phyloP scores from a whole-genome alignment of 2,329 filamentous ascomycete genomes.

The Penicillium sp. region DNA sequence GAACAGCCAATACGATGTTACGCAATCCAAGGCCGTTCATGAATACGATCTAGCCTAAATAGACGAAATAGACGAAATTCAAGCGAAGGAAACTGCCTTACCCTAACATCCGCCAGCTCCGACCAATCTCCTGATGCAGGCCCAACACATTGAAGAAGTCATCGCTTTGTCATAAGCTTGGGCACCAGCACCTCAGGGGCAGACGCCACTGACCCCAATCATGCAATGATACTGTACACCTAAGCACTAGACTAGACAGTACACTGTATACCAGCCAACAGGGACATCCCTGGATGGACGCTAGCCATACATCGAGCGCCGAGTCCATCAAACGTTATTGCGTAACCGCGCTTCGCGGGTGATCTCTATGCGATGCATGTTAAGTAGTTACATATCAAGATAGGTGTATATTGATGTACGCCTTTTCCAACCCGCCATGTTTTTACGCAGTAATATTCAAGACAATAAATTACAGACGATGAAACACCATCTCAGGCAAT shows the following conservation, averaged over 20 bases:
- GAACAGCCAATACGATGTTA: not conserved
- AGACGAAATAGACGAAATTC: not conserved
- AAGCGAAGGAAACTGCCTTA: not conserved
- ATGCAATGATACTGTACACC: not conserved
- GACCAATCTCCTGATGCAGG: not conserved
- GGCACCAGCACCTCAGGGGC: not conserved
- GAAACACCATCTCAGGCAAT: slow-evolving; percentile 10
- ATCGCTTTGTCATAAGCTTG: not conserved
- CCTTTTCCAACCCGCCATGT: not conserved
- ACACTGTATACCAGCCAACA: not conserved
- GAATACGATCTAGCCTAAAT: not conserved
- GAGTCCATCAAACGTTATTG: slow-evolving; percentile 15
- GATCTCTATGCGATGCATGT: slow-evolving; percentile 12
- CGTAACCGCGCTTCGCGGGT: slow-evolving; percentile 25
- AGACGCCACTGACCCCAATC: not conserved
- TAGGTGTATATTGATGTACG: too few species aligned
- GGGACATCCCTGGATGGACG: not conserved
- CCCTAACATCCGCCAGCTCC: not conserved
- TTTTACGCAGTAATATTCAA: not conserved
- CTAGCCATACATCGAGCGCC: not conserved
- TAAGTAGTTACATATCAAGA: not conserved
- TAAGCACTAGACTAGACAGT: not conserved
- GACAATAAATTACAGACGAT: slow-evolving; percentile 2
- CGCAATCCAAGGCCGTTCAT: not conserved
- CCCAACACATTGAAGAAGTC: not conserved